Evolutionary conservation across 2,329 filamentous ascomycete genomes (phyloP).

Genomic region (Cordyceps tenuipes): DNA sequence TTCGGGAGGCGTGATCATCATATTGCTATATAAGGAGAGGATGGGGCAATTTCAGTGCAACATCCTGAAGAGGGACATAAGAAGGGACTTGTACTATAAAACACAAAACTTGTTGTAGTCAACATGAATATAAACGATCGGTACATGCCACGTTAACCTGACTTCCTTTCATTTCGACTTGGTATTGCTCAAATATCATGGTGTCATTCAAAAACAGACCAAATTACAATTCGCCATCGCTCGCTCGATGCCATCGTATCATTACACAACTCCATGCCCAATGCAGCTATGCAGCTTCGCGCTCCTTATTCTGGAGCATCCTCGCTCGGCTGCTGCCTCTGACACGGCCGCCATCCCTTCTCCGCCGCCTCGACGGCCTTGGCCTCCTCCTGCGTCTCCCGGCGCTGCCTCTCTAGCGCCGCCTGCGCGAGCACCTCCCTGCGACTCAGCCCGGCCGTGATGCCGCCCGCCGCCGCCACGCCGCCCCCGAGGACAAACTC

Average conservation of each 20-base stretch:
- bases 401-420: slow-evolving; percentile 28
- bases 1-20: too few relatives aligned
- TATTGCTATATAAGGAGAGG: too few relatives aligned
- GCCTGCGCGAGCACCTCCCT: slow-evolving; percentile 63
- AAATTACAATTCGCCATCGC: not conserved
- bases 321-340: slow-evolving; percentile 17
- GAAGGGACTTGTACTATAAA: too few relatives aligned
- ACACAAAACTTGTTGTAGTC: too few relatives aligned
- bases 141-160: too few relatives aligned
- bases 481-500: slow-evolving; percentile 60
- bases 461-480: slow-evolving; percentile 44
- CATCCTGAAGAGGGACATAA: too few relatives aligned
- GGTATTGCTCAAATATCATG: not conserved
- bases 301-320: not conserved
- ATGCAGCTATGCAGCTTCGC: not conserved
- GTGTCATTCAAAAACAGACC: not conserved
- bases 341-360: slow-evolving; percentile 23
- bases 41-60: too few relatives aligned
- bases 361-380: slow-evolving; percentile 24
- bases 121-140: too few relatives aligned
- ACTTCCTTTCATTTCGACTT: too few relatives aligned
- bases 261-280: not conserved
- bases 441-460: slow-evolving; percentile 46
- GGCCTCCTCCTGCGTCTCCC: slow-evolving; percentile 24
- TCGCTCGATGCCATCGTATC: not conserved